These are phyloP conservation scores for Blastobotrys muscicola DNA, from an alignment of 805 yeast species.

Conservation along the genomic window DNA sequence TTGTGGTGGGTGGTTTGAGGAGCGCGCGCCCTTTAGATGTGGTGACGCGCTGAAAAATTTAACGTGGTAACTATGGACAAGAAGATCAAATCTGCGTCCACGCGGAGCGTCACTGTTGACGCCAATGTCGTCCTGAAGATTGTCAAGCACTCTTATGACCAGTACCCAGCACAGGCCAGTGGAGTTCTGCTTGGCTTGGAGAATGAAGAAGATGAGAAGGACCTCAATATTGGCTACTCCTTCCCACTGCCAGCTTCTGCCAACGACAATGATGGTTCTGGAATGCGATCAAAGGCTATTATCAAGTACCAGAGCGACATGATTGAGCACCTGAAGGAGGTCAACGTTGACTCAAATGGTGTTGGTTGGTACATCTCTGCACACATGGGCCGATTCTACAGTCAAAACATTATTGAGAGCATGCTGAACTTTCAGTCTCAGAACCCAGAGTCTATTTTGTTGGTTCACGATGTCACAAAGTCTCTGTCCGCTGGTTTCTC, in stretches of 20 bases:
- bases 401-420: slow-evolving; percentile 53
- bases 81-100: not conserved
- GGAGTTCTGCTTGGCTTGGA: slow-evolving; percentile 75
- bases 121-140: slow-evolving; percentile 40
- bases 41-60: too few species aligned
- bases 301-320: slow-evolving; percentile 60
- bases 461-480: slow-evolving; percentile 61
- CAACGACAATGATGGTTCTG: slow-evolving; percentile 52
- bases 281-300: slow-evolving; percentile 53
- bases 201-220: slow-evolving; percentile 37
- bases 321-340: slow-evolving; percentile 48
- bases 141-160: slow-evolving; percentile 56
- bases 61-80: too few species aligned
- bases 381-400: slow-evolving; percentile 58
- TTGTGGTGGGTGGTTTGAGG: too few species aligned
- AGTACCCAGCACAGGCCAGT: slow-evolving; percentile 49
- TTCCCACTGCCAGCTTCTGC: slow-evolving; percentile 53
- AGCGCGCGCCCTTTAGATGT: too few species aligned
- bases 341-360: slow-evolving; percentile 58
- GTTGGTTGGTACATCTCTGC: slow-evolving; percentile 79
- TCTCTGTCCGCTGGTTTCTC: slow-evolving; percentile 49
- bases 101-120: slow-evolving; percentile 17
- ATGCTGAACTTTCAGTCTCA: slow-evolving; percentile 54
- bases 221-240: slow-evolving; percentile 43
- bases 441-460: slow-evolving; percentile 43